These are phyloP conservation scores for Aspergillus affinis DNA, from an alignment of 495 filamentous ascomycete species.

Conservation along the genomic window DNA sequence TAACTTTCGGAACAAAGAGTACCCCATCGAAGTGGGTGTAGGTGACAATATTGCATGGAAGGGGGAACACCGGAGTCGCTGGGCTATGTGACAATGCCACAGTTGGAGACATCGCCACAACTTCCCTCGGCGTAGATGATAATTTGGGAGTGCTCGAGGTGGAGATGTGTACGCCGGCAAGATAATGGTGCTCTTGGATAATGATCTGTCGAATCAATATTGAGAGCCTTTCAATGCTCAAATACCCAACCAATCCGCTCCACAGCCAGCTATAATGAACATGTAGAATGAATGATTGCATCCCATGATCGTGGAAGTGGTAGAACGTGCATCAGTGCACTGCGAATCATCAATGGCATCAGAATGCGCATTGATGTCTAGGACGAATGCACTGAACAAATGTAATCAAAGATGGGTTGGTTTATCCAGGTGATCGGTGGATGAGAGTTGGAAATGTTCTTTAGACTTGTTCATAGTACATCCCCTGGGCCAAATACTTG, in stretches of 20 bases:
- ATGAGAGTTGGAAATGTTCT: neutral
- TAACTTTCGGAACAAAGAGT: slow-evolving; percentile 1
- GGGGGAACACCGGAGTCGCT: slow-evolving; percentile 6
- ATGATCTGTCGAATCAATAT: no score
- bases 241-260: no score
- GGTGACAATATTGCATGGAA: slow-evolving; percentile 8
- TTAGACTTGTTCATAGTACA: neutral
- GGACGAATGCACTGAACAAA: no score
- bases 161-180: slow-evolving; percentile 5
- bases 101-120: neutral
- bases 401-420: neutral
- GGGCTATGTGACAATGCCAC: slow-evolving; percentile 8
- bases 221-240: no score
- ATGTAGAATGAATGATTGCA: no score
- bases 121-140: slow-evolving; percentile 1
- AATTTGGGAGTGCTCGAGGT: slow-evolving; percentile 11
- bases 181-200: neutral
- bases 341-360: no score
- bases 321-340: no score
- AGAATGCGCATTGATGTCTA: no score
- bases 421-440: neutral
- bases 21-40: slow-evolving; percentile 6
- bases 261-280: no score
- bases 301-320: no score
- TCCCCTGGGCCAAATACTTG: slow-evolving; percentile 9